Conservation (phyloP, 2,329 filamentous ascomycete species). For the Aspergillus ochraceus region DNA sequence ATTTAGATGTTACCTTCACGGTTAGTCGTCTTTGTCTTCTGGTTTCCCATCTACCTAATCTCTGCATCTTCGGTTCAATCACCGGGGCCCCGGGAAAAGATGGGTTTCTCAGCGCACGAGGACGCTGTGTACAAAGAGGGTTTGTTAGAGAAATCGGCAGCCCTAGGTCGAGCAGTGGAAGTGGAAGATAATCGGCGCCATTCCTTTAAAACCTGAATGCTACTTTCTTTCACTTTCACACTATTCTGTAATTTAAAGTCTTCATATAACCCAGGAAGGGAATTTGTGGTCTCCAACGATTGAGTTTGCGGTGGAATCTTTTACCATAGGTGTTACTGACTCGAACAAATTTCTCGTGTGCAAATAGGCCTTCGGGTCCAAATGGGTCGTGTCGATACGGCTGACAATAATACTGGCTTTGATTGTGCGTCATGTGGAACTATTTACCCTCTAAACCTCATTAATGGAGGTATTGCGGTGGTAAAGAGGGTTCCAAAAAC, state of each 20-base stretch:
- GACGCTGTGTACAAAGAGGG: neutral
- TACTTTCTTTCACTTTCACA: neutral
- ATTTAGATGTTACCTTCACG: neutral
- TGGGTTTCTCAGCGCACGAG: neutral
- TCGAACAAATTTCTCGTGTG: no score
- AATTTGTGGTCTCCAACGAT: no score
- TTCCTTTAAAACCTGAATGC: neutral
- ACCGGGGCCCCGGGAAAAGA: neutral
- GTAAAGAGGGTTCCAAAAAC: no score
- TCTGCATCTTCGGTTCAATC: neutral
- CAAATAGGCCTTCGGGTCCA: no score
- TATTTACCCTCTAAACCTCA: no score
- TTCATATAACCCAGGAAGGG: no score
- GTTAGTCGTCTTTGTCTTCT: constrained; percentile 14
- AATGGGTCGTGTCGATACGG: no score
- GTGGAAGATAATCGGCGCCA: neutral
- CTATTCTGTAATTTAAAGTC: neutral
- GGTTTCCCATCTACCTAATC: constrained; percentile 18
- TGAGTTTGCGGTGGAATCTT: no score
- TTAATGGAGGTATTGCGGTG: no score
- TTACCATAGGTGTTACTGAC: no score
- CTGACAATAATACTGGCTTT: no score
- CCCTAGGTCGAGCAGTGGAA: neutral
- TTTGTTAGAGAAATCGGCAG: neutral
- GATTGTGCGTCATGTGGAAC: no score